phyloP scores from a whole-genome alignment of 148 eudicot genomes.

The Nepenthes mirabilis region DNA sequence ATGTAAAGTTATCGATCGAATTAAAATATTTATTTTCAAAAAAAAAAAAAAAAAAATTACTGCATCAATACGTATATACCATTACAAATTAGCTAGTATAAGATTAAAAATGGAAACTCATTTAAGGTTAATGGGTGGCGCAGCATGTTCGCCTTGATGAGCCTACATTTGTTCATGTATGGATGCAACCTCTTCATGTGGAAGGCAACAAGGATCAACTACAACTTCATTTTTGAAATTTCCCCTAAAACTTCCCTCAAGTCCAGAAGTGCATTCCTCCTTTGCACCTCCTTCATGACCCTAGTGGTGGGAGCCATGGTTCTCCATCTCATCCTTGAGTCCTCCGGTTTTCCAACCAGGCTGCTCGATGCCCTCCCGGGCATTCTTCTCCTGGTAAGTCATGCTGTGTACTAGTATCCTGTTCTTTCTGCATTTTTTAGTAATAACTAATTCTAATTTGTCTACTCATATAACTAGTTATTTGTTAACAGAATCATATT shows the following conservation, averaged over 20 bases:
- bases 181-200: conserved; percentile 91
- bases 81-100: no score
- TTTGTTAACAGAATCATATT: no score
- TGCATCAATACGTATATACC: no score
- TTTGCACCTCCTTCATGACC: conserved; percentile 81
- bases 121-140: conserved; percentile 3
- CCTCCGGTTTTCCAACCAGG: conserved; percentile 39
- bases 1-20: no score
- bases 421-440: no score
- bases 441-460: no score
- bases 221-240: conserved; percentile 84
- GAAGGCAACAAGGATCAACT: conserved; percentile 79
- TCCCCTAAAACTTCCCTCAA: conserved; percentile 61
- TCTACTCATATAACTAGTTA: no score
- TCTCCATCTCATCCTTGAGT: conserved; percentile 61
- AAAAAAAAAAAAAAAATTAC: no score
- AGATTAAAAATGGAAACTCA: no score
- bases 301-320: conserved; percentile 76
- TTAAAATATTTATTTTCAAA: no score
- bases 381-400: conserved; percentile 61
- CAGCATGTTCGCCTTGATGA: conserved; percentile 90
- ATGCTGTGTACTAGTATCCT: background rate
- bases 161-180: conserved; percentile 84
- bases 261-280: conserved; percentile 76
- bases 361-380: conserved; percentile 74